Base-by-base conservation (phyloP, 257 asterid genomes). In the Salvia splendens region DNA sequence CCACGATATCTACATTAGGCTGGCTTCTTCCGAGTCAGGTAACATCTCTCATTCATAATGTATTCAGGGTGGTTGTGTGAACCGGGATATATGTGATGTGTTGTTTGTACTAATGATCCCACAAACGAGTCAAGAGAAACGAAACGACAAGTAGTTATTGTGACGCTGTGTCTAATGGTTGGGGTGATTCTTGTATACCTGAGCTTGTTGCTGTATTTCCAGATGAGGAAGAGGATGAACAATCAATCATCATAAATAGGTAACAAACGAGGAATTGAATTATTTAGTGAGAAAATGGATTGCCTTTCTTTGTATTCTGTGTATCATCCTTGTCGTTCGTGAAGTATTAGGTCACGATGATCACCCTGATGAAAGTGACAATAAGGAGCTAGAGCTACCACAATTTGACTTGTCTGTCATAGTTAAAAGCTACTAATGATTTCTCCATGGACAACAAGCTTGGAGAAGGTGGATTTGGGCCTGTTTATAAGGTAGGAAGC, bases 401-500 rank as follows among this genome's bases (percentile, higher is more conserved):
- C 6, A 35, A 14, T 62, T 52, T 28, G 54, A 54, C 24, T 54
- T 68, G 16, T 36, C 66, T 15, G 55, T 54, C 3, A 38, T 75
- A 38, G 8, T 14, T 16, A 56, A 68, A 68, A 53, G 78, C 78
- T 41, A 77, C 78, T 4, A 12, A 35, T 46, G 35, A 73, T 35
- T 78, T 78, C 60, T 70, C 76, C 40, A 11, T 15, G 20, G 10
- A 30, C 32, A 64, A 73, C 8, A 72, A 72, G 64, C 75, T 78
- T 17, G 77, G 79, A 17, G 79, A 78, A 64, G 82, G 76, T 40
- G 82, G 78, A 14, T 78, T 72, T 41, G 77, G 79, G 45, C 77
- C 79, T 15, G 77, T 69, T 28, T 73, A 73, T 56, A 78, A 78
- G 80, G 80, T 76, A 58, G 42, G 7, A 41, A 24, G 12, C 64